phyloP scores from a whole-genome alignment of 306 rosid species.

The Herpetospermum pedunculosum region DNA sequence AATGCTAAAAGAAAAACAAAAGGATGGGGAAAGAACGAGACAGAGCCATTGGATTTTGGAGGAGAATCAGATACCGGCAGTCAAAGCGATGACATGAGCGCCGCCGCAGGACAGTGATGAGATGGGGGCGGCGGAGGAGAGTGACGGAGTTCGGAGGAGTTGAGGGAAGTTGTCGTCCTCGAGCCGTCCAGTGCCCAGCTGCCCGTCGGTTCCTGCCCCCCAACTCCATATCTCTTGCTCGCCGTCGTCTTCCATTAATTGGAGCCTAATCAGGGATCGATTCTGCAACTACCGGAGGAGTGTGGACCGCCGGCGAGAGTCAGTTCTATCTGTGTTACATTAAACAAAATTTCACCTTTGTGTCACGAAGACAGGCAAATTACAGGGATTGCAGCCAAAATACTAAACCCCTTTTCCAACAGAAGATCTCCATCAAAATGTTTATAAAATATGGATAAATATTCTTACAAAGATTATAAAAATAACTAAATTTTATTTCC shows the following conservation, averaged over 20 bases:
- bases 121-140: conserved; percentile 24
- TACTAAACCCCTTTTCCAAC: no score
- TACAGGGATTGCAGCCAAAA: no score
- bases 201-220: conserved; percentile 97
- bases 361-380: no score
- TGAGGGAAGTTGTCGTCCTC: conserved; percentile 58
- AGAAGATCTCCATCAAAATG: no score
- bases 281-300: background rate
- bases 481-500: no score
- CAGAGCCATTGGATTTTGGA: background rate
- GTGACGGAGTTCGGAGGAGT: conserved; percentile 34
- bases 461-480: no score
- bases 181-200: conserved; percentile 46
- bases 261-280: background rate
- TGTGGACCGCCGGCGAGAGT: no score
- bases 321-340: no score
- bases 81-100: conserved; percentile 72
- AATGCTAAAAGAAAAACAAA: background rate
- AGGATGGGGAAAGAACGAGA: background rate
- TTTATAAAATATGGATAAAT: no score
- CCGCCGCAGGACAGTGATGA: conserved; percentile 73
- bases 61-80: conserved; percentile 29
- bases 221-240: conserved; percentile 63
- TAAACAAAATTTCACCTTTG: no score
- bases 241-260: conserved; percentile 1